Evolutionary conservation across 768 basidiomycete species (phyloP).

Genomic region (Kwoniella sp.): DNA sequence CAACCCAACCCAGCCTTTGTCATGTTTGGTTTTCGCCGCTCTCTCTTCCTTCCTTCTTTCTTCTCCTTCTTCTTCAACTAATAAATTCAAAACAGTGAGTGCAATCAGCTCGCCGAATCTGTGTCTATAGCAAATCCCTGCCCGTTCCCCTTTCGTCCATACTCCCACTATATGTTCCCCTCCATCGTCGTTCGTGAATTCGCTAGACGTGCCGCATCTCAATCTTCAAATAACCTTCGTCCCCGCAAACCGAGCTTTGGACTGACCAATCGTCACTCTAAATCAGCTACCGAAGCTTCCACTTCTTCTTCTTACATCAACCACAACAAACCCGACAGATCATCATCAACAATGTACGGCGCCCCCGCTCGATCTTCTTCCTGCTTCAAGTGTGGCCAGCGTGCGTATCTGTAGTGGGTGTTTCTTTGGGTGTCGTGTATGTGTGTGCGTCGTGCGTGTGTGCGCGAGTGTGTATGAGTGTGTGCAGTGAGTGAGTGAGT

Average conservation of each 20-base stretch:
- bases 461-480: not conserved
- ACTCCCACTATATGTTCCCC: not conserved
- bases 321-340: conserved; percentile 12
- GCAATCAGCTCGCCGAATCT: too few species aligned
- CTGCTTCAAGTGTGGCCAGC: conserved; percentile 52
- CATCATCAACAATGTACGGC: conserved; percentile 39
- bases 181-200: conserved; percentile 9
- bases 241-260: not conserved
- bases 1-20: too few species aligned
- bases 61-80: conserved; percentile 1
- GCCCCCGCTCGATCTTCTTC: conserved; percentile 36
- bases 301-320: conserved; percentile 6
- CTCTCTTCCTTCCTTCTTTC: not conserved
- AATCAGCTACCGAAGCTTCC: conserved; percentile 2
- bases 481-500: conserved; percentile 17
- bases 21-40: not conserved
- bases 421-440: conserved; percentile 23
- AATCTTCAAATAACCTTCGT: not conserved
- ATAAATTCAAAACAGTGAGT: conserved; percentile 1
- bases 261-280: not conserved
- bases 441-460: conserved; percentile 14
- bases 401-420: conserved; percentile 34
- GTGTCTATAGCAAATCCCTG: not conserved
- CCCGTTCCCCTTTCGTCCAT: not conserved
- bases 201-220: not conserved